Evolutionary conservation across 2,329 filamentous ascomycete species (phyloP).

Genomic region (Pseudocercospora musae): DNA sequence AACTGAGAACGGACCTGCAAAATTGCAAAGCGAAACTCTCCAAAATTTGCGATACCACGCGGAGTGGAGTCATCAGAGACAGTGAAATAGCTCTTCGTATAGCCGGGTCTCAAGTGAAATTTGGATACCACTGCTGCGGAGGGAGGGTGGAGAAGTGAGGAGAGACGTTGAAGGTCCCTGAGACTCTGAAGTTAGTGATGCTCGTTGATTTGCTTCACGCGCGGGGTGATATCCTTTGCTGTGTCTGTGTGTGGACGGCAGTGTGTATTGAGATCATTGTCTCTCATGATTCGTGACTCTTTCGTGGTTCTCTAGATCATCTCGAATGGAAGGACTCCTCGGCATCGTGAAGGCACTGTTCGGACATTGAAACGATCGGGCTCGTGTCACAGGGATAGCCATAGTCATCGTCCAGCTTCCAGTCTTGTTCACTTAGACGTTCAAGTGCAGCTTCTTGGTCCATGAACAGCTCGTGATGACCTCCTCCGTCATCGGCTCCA

Average conservation of each 20-base stretch:
- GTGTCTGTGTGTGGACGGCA: not conserved
- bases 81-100: not conserved
- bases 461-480: conserved; percentile 27
- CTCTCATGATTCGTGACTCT: not conserved
- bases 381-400: conserved; percentile 29
- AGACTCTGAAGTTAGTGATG: too few species aligned
- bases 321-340: conserved; percentile 12
- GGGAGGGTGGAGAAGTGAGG: too few species aligned
- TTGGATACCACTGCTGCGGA: too few species aligned
- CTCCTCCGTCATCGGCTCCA: conserved; percentile 19
- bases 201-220: too few species aligned
- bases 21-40: not conserved
- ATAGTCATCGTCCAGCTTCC: conserved; percentile 27
- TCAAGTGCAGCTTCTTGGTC: conserved; percentile 33
- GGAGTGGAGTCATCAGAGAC: not conserved
- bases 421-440: conserved; percentile 23
- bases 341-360: conserved; percentile 26
- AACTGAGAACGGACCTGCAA: not conserved
- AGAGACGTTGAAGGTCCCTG: too few species aligned
- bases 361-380: conserved; percentile 16
- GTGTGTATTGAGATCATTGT: not conserved
- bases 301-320: not conserved
- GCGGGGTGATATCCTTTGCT: not conserved
- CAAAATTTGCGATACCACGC: not conserved
- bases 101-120: too few species aligned